A percentile compares a stretch with the other conserved stretches of the same genome.
phyloP scores from a whole-genome alignment of 2,329 filamentous ascomycete species.

The Neocucurbitaria cava region DNA sequence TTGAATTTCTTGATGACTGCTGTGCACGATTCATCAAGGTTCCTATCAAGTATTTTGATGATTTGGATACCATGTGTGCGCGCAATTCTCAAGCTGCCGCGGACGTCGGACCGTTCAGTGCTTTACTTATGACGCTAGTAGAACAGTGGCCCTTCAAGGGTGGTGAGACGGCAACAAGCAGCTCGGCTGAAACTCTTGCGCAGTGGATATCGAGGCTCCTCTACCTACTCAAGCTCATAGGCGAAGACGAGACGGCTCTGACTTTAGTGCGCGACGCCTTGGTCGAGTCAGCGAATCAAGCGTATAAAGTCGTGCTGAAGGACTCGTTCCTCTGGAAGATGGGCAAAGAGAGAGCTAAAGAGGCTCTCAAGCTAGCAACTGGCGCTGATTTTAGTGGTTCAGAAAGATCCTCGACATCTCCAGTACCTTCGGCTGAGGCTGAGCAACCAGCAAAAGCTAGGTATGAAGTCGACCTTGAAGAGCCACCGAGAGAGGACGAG shows the following conservation, averaged over 20 bases:
- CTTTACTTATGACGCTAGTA: constrained; percentile 71
- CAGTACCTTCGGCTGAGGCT: constrained; percentile 24
- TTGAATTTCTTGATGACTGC: constrained; percentile 83
- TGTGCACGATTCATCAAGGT: constrained; percentile 75
- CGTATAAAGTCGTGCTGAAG: constrained; percentile 41
- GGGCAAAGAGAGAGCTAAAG: constrained; percentile 46
- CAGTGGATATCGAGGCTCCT: constrained; percentile 47
- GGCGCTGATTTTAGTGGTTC: constrained; percentile 46
- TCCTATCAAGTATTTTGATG: constrained; percentile 83
- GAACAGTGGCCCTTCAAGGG: constrained; percentile 78
- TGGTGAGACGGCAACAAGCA: constrained; percentile 31
- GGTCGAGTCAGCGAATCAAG: constrained; percentile 32
- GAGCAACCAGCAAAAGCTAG: constrained; percentile 17
- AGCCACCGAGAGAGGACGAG: constrained; percentile 51
- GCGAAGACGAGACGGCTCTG: constrained; percentile 43
- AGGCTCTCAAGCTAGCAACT: constrained; percentile 42
- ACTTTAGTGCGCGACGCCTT: constrained; percentile 36
- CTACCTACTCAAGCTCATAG: constrained; percentile 44
- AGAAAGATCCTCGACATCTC: constrained; percentile 39
- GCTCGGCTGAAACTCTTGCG: constrained; percentile 37
- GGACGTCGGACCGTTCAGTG: constrained; percentile 57
- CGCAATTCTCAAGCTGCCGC: constrained; percentile 22
- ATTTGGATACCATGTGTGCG: constrained; percentile 61
- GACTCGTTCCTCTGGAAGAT: constrained; percentile 48
- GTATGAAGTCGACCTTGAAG: constrained; percentile 35